Conservation (phyloP, 108 stramenopile genomes). For the Aureococcus anophagefferens region DNA sequence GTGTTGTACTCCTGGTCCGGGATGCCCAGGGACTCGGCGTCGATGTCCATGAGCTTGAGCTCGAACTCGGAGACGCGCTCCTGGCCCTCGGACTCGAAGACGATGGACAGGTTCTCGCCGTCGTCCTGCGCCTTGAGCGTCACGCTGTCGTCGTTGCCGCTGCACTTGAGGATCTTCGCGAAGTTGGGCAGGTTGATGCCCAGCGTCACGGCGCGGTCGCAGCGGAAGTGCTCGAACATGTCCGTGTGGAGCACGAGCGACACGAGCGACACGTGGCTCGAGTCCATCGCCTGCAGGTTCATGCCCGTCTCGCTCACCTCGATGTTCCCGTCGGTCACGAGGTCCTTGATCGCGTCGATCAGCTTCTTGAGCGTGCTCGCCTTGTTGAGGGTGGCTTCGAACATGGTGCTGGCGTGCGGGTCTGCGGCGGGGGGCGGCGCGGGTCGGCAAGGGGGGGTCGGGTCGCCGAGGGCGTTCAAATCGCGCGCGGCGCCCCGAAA, state of each 20-base stretch:
- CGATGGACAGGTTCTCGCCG: constrained; percentile 69
- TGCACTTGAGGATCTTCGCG: constrained; percentile 96
- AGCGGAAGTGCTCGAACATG: constrained; percentile 92
- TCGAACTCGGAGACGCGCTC: constrained; percentile 93
- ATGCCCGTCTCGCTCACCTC: constrained; percentile 73
- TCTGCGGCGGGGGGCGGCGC: too few species aligned
- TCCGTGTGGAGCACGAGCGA: constrained; percentile 59
- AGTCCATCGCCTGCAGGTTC: constrained; percentile 98
- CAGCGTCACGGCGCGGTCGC: constrained; percentile 77
- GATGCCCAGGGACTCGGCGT: constrained; percentile 90
- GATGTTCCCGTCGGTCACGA: constrained; percentile 90
- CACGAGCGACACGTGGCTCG: constrained; percentile 90
- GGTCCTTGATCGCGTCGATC: constrained; percentile 88
- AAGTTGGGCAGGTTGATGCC: constrained; percentile 90
- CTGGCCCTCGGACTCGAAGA: constrained; percentile 75
- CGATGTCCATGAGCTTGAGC: constrained; percentile 98
- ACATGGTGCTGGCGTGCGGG: constrained; percentile 87
- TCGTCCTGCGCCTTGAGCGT: constrained; percentile 93
- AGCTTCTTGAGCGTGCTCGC: constrained; percentile 87
- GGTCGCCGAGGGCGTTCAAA: too few species aligned
- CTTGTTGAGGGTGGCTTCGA: constrained; percentile 86
- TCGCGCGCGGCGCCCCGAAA: too few species aligned
- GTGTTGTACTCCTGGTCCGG: constrained; percentile 98
- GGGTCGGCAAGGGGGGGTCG: too few species aligned
- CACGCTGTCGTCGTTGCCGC: constrained; percentile 84